Conservation (phyloP, 75 land plant genomes). For the Sequoiadendron giganteum region DNA sequence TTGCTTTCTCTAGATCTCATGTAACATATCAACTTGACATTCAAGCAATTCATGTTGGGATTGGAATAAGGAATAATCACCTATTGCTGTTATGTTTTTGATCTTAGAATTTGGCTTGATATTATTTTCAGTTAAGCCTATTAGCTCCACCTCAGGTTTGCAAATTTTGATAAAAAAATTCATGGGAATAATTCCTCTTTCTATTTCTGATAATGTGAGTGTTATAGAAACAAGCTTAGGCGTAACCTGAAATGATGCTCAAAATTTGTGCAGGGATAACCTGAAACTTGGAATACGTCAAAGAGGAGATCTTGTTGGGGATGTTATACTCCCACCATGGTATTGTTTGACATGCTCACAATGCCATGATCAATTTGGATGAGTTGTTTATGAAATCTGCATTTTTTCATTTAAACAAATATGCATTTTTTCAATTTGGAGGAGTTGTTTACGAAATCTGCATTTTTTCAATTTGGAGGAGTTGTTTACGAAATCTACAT, state of each 20-base stretch:
- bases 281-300: conserved; percentile 42
- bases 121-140: background rate
- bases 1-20: background rate
- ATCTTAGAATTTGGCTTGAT: background rate
- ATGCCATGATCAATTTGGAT: background rate
- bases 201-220: background rate
- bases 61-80: background rate
- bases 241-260: background rate
- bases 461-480: too few species aligned
- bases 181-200: background rate
- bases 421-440: too few species aligned
- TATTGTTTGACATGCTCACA: conserved; percentile 5
- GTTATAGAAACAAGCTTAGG: background rate
- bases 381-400: background rate
- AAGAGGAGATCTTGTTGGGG: conserved; percentile 36
- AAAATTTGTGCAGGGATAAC: conserved; percentile 25
- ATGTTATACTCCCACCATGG: conserved; percentile 44
- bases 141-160: background rate
- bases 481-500: too few species aligned
- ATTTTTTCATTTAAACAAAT: too few species aligned
- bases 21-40: background rate
- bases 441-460: too few species aligned
- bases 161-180: background rate
- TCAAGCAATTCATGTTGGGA: background rate
- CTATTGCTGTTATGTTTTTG: background rate